Percentiles rank a stretch among this genome's conserved stretches.
These are phyloP conservation scores for Fusarium tricinctum DNA, from an alignment of 2,329 filamentous ascomycete genomes.

Conservation along the genomic window DNA sequence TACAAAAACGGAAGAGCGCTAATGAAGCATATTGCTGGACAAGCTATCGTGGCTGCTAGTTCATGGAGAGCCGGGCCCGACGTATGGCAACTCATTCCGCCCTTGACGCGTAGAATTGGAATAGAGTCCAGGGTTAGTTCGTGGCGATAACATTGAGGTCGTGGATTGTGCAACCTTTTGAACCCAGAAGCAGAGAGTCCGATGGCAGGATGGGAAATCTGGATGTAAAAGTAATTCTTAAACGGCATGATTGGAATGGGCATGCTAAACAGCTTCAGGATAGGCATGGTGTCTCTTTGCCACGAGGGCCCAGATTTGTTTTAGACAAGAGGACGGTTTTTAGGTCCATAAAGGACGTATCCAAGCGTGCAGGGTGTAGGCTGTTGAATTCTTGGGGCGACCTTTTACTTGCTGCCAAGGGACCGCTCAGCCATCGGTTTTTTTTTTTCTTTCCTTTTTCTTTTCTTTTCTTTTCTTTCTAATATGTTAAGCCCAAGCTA, in stretches of 20 bases:
- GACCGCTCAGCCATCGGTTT: neutral
- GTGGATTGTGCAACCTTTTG: neutral
- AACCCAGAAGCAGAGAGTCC: neutral
- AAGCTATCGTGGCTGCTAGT: neutral
- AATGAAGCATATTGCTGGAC: slow-evolving; percentile 9
- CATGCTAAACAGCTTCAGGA: neutral
- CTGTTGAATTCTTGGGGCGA: neutral
- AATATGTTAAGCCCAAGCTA: neutral
- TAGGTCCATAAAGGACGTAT: neutral
- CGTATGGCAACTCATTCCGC: neutral
- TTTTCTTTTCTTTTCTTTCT: neutral
- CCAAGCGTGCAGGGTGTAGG: no score
- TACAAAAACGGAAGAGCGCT: slow-evolving; percentile 26
- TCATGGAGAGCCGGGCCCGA: slow-evolving; percentile 7
- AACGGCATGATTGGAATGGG: neutral
- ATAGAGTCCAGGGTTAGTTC: neutral
- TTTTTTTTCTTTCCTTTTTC: no score
- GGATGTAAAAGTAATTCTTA: slow-evolving; percentile 15
- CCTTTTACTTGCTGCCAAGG: neutral
- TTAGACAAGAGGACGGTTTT: neutral
- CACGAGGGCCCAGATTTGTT: neutral
- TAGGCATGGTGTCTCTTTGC: neutral
- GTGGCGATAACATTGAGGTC: neutral
- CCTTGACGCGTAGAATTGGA: neutral
- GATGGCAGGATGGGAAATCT: neutral